These are phyloP conservation scores for Maudiozyma barnettii DNA, from an alignment of 805 yeast species.

Conservation along the genomic window DNA sequence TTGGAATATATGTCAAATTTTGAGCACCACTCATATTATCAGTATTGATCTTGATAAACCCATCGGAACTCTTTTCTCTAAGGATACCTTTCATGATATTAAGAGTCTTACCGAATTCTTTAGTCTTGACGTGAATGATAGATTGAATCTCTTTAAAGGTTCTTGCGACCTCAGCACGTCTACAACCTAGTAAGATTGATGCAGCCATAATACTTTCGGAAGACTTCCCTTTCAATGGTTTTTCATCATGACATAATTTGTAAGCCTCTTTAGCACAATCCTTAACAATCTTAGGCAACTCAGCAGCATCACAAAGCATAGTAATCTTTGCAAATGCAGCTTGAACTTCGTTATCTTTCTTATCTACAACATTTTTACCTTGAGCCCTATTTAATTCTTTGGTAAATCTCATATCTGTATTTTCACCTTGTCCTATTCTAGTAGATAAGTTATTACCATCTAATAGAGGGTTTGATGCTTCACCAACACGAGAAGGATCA, in stretches of 20 bases:
- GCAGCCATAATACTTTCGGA: conserved; percentile 96
- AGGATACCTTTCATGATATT: conserved; percentile 69
- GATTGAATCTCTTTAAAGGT: conserved; percentile 95
- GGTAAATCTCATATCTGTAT: conserved; percentile 80
- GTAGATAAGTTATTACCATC: conserved; percentile 90
- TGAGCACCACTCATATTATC: conserved; percentile 59
- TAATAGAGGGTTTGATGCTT: conserved; percentile 84
- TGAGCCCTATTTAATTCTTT: conserved; percentile 87
- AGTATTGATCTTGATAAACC: conserved; percentile 32
- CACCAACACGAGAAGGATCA: conserved; percentile 99
- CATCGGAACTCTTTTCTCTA: conserved; percentile 35
- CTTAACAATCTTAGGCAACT: conserved; percentile 87
- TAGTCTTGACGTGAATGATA: conserved; percentile 83
- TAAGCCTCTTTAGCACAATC: conserved; percentile 97
- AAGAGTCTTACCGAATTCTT: conserved; percentile 88
- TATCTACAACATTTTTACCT: conserved; percentile 73
- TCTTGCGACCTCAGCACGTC: conserved; percentile 88
- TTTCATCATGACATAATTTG: conserved; percentile 81
- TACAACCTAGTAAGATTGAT: conserved; percentile 86
- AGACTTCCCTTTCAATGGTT: conserved; percentile 77
- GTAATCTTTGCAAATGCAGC: conserved; percentile 86
- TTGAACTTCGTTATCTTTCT: conserved; percentile 76
- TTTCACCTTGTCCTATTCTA: conserved; percentile 79
- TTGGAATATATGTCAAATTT: conserved; percentile 89
- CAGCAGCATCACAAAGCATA: conserved; percentile 95